Evolutionary conservation across 371 early-diverging fungal genomes (phyloP), one percentile per base, ranked within the genome.

Genomic region (Rhizopus stolonifer): DNA sequence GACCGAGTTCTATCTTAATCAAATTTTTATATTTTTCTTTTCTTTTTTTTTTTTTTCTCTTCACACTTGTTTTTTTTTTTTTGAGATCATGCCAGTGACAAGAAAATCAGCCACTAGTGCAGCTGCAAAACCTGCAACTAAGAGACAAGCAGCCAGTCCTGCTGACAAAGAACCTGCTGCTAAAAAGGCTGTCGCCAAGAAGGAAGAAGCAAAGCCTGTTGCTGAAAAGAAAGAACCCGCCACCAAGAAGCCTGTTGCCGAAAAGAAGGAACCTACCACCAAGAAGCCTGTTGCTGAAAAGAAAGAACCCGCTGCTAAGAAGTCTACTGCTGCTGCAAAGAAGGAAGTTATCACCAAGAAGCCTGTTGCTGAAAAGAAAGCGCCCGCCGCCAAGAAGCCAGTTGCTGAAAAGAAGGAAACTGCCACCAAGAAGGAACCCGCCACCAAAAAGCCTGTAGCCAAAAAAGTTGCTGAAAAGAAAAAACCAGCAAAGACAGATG

Each of bases 381-480:
- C 36, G 5, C 36, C 31, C 31, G 31, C 31, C 31, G 10, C 31
- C 21, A 42, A 42, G 42, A 47, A 29, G 13, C 10, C 23, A 5
- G 26, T 29, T 19, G 38, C 54, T 18, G 25, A 42, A 42, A 10
- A 40, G 18, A 18, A 23, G 15, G 50, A 48, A 31, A 43, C 22
- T 3, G 13, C 48, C 15, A 15, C 8, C 22, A 15, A 42, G 15
- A 15, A 42, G 38, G 31, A 24, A 49, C 31, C 31, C 10, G 31
- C 31, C 31, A 29, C 4, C 4, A 29, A 29, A 29, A 29, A 29
- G 31, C 7, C 31, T 29, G 31, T 10, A 7, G 31, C 31, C 31
- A 29, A 29, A 29, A 29, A 29, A 29, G 31, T 29, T 29, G 10
- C 18, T 46, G 18, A 1, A 25, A 18, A 60, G 32, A 39, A 38